phyloP scores from a whole-genome alignment of 1,284 basidiomycete species.

The Hemileia vastatrix region DNA sequence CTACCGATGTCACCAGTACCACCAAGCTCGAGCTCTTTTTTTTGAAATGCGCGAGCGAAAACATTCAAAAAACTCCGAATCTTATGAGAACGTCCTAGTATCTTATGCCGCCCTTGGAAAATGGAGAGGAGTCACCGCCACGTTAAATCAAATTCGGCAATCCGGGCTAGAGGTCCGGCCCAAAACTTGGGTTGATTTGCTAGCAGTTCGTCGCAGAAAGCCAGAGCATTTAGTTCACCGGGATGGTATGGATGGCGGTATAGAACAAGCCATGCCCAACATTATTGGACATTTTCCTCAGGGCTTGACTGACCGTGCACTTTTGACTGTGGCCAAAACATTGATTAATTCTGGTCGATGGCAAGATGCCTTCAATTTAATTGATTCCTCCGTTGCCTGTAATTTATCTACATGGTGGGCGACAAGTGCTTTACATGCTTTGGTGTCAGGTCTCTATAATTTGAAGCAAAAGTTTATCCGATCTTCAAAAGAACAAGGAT shows the following conservation, averaged over 20 bases:
- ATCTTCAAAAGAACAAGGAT: too few relatives aligned
- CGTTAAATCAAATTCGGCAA: constrained; percentile 2
- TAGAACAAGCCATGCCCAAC: background rate
- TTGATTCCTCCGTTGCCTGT: constrained; percentile 9
- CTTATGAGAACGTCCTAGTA: constrained; percentile 5
- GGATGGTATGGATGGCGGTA: constrained; percentile 14
- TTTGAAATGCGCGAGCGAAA: constrained; percentile 16
- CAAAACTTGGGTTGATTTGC: constrained; percentile 6
- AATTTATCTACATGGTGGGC: constrained; percentile 4
- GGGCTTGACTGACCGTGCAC: background rate
- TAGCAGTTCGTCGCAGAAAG: constrained; percentile 15
- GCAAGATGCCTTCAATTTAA: constrained; percentile 1
- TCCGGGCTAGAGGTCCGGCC: background rate
- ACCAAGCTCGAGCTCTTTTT: constrained; percentile 12
- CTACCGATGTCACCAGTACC: constrained; percentile 10
- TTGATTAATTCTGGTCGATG: constrained; percentile 14
- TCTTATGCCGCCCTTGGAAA: constrained; percentile 16
- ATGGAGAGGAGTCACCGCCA: constrained; percentile 8
- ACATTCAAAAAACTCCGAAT: constrained; percentile 5
- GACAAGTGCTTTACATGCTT: constrained; percentile 1
- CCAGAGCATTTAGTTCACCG: constrained; percentile 7
- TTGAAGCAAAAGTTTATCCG: constrained; percentile 2
- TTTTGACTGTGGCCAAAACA: constrained; percentile 7
- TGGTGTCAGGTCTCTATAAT: constrained; percentile 16
- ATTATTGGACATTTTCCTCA: constrained; percentile 8